phyloP scores from a whole-genome alignment of 305 asterid species.

The Nicotiana rustica region DNA sequence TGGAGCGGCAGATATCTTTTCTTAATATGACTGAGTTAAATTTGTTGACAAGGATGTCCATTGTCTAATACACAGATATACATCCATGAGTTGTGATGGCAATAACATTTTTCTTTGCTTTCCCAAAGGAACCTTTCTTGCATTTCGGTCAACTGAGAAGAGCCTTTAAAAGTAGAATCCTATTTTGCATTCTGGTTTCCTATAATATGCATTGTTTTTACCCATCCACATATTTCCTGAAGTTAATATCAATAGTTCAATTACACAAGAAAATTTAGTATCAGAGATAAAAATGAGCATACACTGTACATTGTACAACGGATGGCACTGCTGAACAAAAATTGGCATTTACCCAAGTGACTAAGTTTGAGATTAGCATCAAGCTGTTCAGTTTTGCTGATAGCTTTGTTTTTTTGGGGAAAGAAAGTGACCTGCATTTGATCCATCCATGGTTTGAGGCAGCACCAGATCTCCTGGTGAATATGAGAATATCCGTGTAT shows the following conservation, averaged over 20 bases:
- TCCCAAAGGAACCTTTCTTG: neutral
- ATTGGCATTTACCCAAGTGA: neutral
- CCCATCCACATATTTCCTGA: neutral
- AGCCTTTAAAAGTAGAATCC: neutral
- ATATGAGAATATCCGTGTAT: neutral
- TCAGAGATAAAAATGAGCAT: neutral
- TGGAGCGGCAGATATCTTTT: neutral
- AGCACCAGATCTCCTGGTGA: slow-evolving; percentile 5
- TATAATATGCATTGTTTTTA: slow-evolving; percentile 6
- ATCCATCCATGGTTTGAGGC: neutral
- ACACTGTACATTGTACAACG: neutral
- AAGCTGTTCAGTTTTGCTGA: neutral
- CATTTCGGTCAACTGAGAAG: neutral
- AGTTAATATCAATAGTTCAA: neutral
- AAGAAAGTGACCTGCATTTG: neutral
- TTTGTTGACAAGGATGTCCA: neutral
- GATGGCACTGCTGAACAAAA: neutral
- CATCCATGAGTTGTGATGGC: neutral
- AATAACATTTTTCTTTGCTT: neutral
- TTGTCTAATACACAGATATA: no score
- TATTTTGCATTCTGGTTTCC: slow-evolving; percentile 10
- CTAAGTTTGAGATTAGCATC: neutral
- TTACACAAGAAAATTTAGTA: slow-evolving; percentile 6
- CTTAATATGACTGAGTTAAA: slow-evolving; percentile 6
- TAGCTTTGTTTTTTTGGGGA: slow-evolving; percentile 11